These are phyloP conservation scores for Podaxis sp. DNA, from an alignment of 768 basidiomycete genomes.

Conservation along the genomic window DNA sequence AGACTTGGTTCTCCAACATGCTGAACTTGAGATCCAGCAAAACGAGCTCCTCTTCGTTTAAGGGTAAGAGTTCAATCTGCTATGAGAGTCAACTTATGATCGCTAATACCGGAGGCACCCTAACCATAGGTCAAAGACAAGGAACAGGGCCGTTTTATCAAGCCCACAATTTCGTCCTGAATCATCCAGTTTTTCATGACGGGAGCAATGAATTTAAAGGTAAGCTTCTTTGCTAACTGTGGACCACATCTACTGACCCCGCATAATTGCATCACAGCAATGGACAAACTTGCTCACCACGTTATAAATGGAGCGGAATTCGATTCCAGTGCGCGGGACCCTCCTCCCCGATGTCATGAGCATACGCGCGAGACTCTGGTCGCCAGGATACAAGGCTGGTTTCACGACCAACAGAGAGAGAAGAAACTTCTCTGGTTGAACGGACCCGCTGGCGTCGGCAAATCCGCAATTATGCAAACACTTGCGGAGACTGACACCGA, in stretches of 20 bases:
- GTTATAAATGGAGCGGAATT: not conserved
- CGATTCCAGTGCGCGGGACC: constrained; percentile 17
- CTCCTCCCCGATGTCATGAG: constrained; percentile 19
- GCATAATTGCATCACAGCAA: not conserved
- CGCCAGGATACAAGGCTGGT: constrained; percentile 11
- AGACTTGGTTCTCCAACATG: no score
- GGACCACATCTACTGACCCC: no score
- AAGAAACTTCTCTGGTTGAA: constrained; percentile 19
- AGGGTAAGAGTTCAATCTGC: no score
- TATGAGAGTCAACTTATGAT: no score
- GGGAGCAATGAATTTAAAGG: not conserved
- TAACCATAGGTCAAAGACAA: no score
- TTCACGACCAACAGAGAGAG: not conserved
- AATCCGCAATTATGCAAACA: constrained; percentile 29
- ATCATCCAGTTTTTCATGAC: not conserved
- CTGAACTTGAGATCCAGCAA: no score
- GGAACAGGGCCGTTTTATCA: not conserved
- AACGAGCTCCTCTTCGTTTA: no score
- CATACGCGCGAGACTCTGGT: constrained; percentile 18
- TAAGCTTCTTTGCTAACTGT: not conserved
- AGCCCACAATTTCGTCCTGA: not conserved
- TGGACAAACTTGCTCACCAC: not conserved
- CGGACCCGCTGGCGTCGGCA: constrained; percentile 27
- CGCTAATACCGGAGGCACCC: no score
- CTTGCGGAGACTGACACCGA: constrained; percentile 20